Conservation (phyloP, 768 basidiomycete genomes). For the Melanogaster broomeanus region DNA sequence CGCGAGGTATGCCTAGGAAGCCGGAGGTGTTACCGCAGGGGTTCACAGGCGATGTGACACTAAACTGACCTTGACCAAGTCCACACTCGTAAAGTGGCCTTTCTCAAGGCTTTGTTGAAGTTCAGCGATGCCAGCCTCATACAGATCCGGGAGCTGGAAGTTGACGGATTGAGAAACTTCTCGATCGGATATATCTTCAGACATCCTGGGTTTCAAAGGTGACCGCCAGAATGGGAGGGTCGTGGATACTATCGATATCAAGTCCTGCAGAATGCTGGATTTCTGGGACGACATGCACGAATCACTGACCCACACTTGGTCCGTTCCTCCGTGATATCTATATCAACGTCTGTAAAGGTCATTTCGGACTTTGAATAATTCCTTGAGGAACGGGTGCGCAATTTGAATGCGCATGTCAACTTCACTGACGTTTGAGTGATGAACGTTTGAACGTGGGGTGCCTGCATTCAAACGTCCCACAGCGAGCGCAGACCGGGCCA, state of each 20-base stretch:
- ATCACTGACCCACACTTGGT: too few relatives aligned
- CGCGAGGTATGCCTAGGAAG: slow-evolving; percentile 58
- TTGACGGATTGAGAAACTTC: neutral
- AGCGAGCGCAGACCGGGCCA: too few relatives aligned
- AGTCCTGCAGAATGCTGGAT: too few relatives aligned
- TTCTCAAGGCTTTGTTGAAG: slow-evolving; percentile 53
- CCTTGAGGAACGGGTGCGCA: too few relatives aligned
- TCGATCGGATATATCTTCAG: slow-evolving; percentile 12
- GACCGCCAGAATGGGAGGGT: slow-evolving; percentile 5
- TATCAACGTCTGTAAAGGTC: too few relatives aligned
- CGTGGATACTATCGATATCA: neutral
- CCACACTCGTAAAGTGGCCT: slow-evolving; percentile 56
- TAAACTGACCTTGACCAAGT: slow-evolving; percentile 56
- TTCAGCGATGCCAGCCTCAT: slow-evolving; percentile 58
- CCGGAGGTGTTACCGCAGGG: neutral
- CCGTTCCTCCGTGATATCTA: too few relatives aligned
- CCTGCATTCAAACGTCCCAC: too few relatives aligned
- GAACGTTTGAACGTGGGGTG: too few relatives aligned
- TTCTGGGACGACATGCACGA: slow-evolving; percentile 6
- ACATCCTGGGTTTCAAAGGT: slow-evolving; percentile 3
- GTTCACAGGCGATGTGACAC: neutral
- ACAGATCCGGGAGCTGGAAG: slow-evolving; percentile 52
- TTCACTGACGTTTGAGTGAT: too few relatives aligned
- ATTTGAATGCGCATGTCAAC: too few relatives aligned
- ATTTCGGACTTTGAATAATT: too few relatives aligned